Conservation (phyloP, 192 early-diverging fungal species). For the Linderina pennispora region DNA sequence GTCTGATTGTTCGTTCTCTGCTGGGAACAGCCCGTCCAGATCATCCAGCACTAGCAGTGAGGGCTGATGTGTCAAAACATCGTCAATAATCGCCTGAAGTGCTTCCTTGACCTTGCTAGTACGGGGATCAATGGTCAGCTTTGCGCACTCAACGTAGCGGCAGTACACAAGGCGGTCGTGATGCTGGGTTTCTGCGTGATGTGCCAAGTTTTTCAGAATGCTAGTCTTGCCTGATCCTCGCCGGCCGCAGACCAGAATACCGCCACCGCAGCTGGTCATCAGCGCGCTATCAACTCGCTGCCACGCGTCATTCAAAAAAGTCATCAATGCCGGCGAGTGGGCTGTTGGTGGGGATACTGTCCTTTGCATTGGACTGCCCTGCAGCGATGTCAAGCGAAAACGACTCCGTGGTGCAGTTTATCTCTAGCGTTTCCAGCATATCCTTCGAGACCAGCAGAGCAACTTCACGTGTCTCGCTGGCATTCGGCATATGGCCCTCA, state of each 20-base stretch:
- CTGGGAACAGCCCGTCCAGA: slow-evolving; percentile 36
- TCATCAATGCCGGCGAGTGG: slow-evolving; percentile 20
- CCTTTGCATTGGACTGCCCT: too few species aligned
- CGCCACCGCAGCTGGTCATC: slow-evolving; percentile 27
- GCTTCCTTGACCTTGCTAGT: slow-evolving; percentile 5
- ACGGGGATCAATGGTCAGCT: slow-evolving; percentile 15
- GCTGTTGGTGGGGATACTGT: background rate
- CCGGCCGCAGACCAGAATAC: slow-evolving; percentile 62
- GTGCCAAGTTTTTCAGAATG: slow-evolving; percentile 47
- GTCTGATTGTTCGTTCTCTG: slow-evolving; percentile 30
- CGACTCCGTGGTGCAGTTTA: slow-evolving; percentile 1
- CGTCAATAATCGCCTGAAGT: slow-evolving; percentile 6
- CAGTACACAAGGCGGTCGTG: slow-evolving; percentile 15
- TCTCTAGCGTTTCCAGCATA: slow-evolving; percentile 4
- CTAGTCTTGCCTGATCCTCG: slow-evolving; percentile 75
- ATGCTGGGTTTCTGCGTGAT: slow-evolving; percentile 2
- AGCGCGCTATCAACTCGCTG: slow-evolving; percentile 18
- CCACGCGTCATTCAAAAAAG: slow-evolving; percentile 26
- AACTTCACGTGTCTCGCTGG: slow-evolving; percentile 1
- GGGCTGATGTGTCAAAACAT: slow-evolving; percentile 10
- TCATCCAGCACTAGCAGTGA: slow-evolving; percentile 42
- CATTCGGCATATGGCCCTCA: too few species aligned
- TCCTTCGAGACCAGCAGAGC: slow-evolving; percentile 9
- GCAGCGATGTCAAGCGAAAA: background rate
- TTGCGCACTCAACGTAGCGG: slow-evolving; percentile 21